These are phyloP conservation scores for Aspergillus campestris DNA, from an alignment of 495 filamentous ascomycete genomes.

Conservation along the genomic window DNA sequence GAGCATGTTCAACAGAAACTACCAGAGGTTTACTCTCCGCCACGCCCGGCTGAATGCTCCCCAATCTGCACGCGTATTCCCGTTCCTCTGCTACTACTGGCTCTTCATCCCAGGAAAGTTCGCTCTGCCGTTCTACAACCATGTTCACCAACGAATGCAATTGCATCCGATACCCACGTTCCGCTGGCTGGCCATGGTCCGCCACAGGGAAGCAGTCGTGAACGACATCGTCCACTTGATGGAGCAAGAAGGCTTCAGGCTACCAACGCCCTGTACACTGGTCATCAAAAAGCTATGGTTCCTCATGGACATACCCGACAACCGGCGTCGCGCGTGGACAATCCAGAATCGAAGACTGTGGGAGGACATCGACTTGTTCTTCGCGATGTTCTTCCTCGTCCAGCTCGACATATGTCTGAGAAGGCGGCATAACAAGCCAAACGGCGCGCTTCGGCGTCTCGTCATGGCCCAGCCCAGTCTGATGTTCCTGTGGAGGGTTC, in stretches of 20 bases:
- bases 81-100: constrained; percentile 37
- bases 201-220: constrained; percentile 36
- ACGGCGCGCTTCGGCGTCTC: constrained; percentile 37
- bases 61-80: constrained; percentile 41
- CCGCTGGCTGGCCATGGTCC: constrained; percentile 45
- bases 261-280: constrained; percentile 33
- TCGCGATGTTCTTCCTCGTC: constrained; percentile 47
- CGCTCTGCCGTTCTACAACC: constrained; percentile 14
- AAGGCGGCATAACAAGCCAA: constrained; percentile 38
- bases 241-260: constrained; percentile 38
- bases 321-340: constrained; percentile 36
- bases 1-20: constrained; percentile 35
- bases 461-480: constrained; percentile 52
- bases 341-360: constrained; percentile 41
- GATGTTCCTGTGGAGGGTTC: constrained; percentile 36
- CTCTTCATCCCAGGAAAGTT: constrained; percentile 31
- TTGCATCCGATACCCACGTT: constrained; percentile 36
- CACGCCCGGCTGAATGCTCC: constrained; percentile 34
- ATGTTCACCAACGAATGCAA: constrained; percentile 19
- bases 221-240: constrained; percentile 49
- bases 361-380: constrained; percentile 45
- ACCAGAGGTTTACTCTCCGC: constrained; percentile 30
- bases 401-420: constrained; percentile 55
- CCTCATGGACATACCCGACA: constrained; percentile 51
- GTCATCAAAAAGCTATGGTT: constrained; percentile 58